A percentile compares a stretch with the other conserved stretches of the same genome.
These are phyloP conservation scores for Pseudocercospora cruenta DNA, from an alignment of 2,329 filamentous ascomycete species.

Conservation along the genomic window DNA sequence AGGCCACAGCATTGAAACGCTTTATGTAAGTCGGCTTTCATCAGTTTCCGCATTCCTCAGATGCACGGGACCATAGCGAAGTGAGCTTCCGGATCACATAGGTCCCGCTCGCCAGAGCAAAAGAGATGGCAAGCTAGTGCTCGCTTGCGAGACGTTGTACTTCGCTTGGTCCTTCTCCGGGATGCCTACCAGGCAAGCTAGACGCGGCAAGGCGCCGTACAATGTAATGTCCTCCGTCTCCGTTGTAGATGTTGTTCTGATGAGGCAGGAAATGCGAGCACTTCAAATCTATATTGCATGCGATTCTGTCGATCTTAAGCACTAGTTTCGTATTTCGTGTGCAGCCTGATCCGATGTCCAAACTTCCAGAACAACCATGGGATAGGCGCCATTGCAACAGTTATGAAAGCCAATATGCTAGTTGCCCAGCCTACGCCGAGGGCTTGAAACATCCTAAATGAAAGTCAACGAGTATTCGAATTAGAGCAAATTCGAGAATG, in stretches of 20 bases:
- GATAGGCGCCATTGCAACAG: constrained; percentile 37
- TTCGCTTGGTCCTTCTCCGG: not conserved
- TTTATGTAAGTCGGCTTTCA: not conserved
- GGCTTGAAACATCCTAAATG: constrained; percentile 43
- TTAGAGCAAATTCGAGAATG: not conserved
- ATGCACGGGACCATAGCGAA: not conserved
- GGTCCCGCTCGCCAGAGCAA: not conserved
- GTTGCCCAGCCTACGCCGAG: constrained; percentile 49
- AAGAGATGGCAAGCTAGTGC: not conserved
- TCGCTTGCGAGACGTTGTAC: too few species aligned
- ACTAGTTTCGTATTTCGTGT: constrained; percentile 19
- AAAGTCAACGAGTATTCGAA: not conserved
- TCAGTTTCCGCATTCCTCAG: not conserved
- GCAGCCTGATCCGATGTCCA: constrained; percentile 27
- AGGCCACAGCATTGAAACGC: too few species aligned
- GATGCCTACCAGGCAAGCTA: not conserved
- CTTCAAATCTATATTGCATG: too few species aligned
- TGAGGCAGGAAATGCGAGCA: too few species aligned
- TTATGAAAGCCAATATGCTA: constrained; percentile 43
- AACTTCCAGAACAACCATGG: constrained; percentile 37
- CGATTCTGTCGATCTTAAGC: constrained; percentile 9
- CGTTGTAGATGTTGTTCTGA: too few species aligned
- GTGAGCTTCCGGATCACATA: not conserved
- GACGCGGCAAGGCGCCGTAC: not conserved
- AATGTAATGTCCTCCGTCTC: not conserved